Evolutionary conservation across 148 eudicot genomes (phyloP), one percentile per base, ranked within the genome.

Genomic region (Chenopodium suecicum): DNA sequence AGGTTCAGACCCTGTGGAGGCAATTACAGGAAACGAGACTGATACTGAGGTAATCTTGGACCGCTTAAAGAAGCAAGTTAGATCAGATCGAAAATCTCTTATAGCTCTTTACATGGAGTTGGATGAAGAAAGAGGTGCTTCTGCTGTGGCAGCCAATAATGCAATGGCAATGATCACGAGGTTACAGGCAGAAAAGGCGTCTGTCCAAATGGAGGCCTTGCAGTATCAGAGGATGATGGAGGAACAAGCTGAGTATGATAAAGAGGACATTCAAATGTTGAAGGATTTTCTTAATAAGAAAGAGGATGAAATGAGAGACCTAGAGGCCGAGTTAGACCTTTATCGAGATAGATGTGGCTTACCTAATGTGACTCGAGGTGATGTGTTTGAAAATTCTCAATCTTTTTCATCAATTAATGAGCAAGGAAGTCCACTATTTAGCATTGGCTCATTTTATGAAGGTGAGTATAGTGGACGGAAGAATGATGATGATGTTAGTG

Each of bases 191-290:
- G 99, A 97, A 66, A 97, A 97, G 54, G 98, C 99, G 0, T 88
- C 99, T 23, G 94, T 93, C 8, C 97, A 94, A 80, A 97, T 97
- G 99, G 99, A 97, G 74, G 95, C 98, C 0, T 84, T 97, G 29
- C 99, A 97, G 83, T 97, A 97, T 76, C 98, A 97, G 82, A 92
- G 99, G 74, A 92, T 97, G 98, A 94, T 94, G 99, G 99, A 97
- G n/a, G 99, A 94, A 78, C 97, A 97, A 65, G 98, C 98, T 3
- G 97, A 94, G 82, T 97, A 91, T 73, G 98, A 92, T 75, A 89
- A 90, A 73, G 95, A 92, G 74, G 92, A 91, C 9, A 63, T 92
- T n/a, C 90, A 89, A 23, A 75, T 86, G 71, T 47, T 89, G 87
- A 89, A 86, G 84, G 97, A 91, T n/a, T 71, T 91, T 81, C 85